Conservation (phyloP, 345 rosid genomes). For the Turnera subulata region DNA sequence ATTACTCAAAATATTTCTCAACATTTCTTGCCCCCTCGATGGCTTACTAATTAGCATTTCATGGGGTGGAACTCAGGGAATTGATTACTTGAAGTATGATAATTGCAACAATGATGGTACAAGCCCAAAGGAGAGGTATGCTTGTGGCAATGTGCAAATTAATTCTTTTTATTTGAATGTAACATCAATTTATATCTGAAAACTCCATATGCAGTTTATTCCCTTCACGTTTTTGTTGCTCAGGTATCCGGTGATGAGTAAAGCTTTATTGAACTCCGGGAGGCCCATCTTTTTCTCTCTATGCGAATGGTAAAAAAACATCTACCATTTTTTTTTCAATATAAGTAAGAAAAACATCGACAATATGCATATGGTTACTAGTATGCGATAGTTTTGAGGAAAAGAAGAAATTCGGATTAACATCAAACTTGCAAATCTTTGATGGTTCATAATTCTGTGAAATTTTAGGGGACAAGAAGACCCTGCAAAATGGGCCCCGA, state of each 20-base stretch:
- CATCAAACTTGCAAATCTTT: too few relatives aligned
- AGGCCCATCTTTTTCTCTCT: conserved; percentile 77
- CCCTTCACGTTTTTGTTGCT: too few relatives aligned
- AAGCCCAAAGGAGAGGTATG: conserved; percentile 64
- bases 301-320: conserved; percentile 66
- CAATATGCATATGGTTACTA: neutral
- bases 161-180: too few relatives aligned
- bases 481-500: conserved; percentile 83
- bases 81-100: conserved; percentile 91
- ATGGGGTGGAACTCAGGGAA: conserved; percentile 65
- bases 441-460: too few relatives aligned
- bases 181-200: too few relatives aligned
- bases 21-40: neutral
- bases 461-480: conserved; percentile 71
- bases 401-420: too few relatives aligned
- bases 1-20: neutral
- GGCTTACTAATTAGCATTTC: too few relatives aligned
- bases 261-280: conserved; percentile 68
- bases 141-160: too few relatives aligned
- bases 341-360: too few relatives aligned
- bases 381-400: neutral
- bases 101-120: conserved; percentile 67
- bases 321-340: neutral
- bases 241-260: conserved; percentile 81
- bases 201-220: too few relatives aligned